Conservation (phyloP, 495 filamentous ascomycete genomes). For the Podospora appendiculata region DNA sequence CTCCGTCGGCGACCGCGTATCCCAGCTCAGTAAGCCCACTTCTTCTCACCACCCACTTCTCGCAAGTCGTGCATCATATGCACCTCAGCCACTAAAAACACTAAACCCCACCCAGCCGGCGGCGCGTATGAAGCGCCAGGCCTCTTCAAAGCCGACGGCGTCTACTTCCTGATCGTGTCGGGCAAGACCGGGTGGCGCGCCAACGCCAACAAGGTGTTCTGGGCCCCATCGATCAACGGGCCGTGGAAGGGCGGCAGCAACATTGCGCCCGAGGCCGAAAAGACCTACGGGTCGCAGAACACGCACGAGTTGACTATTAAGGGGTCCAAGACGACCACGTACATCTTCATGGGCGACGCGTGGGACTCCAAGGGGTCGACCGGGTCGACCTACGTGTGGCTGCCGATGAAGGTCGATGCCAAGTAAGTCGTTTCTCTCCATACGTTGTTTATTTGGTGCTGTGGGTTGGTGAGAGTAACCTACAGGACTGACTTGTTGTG, state of each 20-base stretch:
- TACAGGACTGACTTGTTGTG: background rate
- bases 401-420: background rate
- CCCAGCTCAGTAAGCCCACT: background rate
- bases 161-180: background rate
- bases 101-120: background rate
- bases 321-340: constrained; percentile 31
- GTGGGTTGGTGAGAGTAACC: too few species aligned
- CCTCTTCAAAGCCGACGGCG: background rate
- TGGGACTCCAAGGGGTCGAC: constrained; percentile 32
- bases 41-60: background rate
- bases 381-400: background rate
- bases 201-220: constrained; percentile 40
- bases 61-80: background rate
- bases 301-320: constrained; percentile 35
- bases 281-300: constrained; percentile 36
- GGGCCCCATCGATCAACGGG: constrained; percentile 23
- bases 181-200: background rate
- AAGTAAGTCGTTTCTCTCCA: background rate
- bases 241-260: constrained; percentile 31
- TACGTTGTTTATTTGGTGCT: too few species aligned
- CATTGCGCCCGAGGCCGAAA: constrained; percentile 32
- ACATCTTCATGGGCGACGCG: constrained; percentile 39
- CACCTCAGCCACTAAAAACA: background rate
- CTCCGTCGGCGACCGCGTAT: background rate
- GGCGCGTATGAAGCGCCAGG: background rate